Percentiles rank a stretch among this genome's conserved stretches.
Conservation (phyloP, 2,329 filamentous ascomycete species). For the Xylaria multiplex region DNA sequence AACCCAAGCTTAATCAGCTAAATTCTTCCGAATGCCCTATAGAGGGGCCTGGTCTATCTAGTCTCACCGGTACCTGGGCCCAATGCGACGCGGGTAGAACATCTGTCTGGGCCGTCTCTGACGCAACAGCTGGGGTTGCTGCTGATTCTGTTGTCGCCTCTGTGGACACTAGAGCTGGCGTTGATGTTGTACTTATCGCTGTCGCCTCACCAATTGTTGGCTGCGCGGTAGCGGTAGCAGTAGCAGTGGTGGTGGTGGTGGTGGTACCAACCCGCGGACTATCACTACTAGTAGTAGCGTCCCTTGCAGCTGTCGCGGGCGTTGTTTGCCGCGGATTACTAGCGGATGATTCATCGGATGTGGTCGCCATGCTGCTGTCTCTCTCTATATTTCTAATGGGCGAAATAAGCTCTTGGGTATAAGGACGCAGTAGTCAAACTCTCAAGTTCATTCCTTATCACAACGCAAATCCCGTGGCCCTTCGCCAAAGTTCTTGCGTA, state of each 20-base stretch:
- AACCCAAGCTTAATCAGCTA: conserved; percentile 15
- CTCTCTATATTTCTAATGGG: background rate
- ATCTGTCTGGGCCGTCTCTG: background rate
- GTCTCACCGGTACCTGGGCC: conserved; percentile 41
- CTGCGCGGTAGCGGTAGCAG: conserved; percentile 8
- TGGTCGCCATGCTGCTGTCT: conserved; percentile 24
- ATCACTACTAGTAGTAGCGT: conserved; percentile 9
- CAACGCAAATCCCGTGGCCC: background rate
- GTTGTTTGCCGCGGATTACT: conserved; percentile 24
- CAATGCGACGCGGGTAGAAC: conserved; percentile 46
- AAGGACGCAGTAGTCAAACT: background rate
- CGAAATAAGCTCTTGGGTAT: background rate
- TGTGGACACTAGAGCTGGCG: conserved; percentile 10
- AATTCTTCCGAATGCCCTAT: background rate
- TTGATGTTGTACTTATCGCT: conserved; percentile 7
- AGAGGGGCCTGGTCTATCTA: background rate
- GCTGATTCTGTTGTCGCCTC: conserved; percentile 6
- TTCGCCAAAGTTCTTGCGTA: background rate
- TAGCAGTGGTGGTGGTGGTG: no score
- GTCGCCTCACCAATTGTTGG: conserved; percentile 11
- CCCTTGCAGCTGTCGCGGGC: conserved; percentile 23
- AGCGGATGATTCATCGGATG: conserved; percentile 26
- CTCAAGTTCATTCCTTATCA: background rate
- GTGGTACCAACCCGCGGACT: no score
- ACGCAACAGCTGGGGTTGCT: conserved; percentile 1